Evolutionary conservation across 257 asterid species (phyloP).

Genomic region (Solanum habrochaites): DNA sequence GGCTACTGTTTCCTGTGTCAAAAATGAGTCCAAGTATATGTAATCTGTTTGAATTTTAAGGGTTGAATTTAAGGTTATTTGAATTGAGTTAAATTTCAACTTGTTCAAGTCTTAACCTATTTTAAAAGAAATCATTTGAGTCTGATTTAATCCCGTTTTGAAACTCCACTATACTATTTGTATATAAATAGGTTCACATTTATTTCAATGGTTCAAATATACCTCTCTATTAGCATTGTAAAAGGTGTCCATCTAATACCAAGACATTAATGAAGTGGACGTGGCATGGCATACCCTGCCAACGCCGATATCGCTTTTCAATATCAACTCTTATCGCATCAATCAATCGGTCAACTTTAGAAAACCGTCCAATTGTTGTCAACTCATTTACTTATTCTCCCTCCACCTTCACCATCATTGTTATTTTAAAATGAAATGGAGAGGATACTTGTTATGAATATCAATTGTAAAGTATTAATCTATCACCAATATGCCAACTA

Average conservation of each 20-base stretch:
- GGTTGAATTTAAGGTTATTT: too few relatives aligned
- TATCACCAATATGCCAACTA: not conserved
- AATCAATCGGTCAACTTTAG: too few relatives aligned
- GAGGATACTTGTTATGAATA: not conserved
- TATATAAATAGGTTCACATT: not conserved
- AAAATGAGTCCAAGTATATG: too few relatives aligned
- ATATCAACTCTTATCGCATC: too few relatives aligned
- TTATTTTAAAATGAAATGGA: not conserved
- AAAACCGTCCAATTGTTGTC: too few relatives aligned
- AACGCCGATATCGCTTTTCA: not conserved
- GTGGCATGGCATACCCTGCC: not conserved
- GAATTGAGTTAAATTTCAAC: too few relatives aligned
- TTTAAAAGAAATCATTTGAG: too few relatives aligned
- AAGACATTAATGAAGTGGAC: not conserved
- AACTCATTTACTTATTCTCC: not conserved
- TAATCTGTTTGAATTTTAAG: too few relatives aligned
- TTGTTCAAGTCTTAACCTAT: too few relatives aligned
- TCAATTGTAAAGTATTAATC: not conserved
- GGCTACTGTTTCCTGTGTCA: not conserved
- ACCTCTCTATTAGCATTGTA: not conserved
- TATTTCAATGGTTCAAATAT: not conserved
- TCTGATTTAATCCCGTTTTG: too few relatives aligned
- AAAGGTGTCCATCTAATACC: not conserved
- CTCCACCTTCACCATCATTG: not conserved
- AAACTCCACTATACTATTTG: not conserved